A percentile compares a stretch with the other conserved stretches of the same genome.
Conservation (phyloP, 2,329 filamentous ascomycete species). For the Fusarium mundagurra region DNA sequence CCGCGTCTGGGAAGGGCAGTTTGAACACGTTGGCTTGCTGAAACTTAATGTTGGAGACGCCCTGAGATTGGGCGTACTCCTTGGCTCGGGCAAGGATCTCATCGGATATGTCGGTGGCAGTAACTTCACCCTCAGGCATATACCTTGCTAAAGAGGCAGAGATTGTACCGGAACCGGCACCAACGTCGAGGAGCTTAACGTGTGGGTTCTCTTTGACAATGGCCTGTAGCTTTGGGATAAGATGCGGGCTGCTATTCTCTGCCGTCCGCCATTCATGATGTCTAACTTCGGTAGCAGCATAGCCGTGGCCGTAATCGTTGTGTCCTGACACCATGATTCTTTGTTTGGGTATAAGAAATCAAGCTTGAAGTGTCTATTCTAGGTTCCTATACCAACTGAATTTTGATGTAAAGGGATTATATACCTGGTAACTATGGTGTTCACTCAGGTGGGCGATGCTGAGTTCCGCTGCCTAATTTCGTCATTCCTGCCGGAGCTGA, state of each 20-base stretch:
- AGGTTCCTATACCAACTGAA: not conserved
- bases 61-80: slow-evolving; percentile 33
- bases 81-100: slow-evolving; percentile 45
- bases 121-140: slow-evolving; percentile 51
- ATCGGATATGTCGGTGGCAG: slow-evolving; percentile 45
- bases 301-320: slow-evolving; percentile 44
- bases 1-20: slow-evolving; percentile 51
- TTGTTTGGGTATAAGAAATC: not conserved
- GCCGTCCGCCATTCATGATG: slow-evolving; percentile 54
- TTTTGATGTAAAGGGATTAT: not conserved
- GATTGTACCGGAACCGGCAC: slow-evolving; percentile 61
- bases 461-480: not conserved
- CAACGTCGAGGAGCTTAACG: slow-evolving; percentile 57
- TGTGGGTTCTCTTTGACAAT: slow-evolving; percentile 41
- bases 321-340: slow-evolving; percentile 35
- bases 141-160: slow-evolving; percentile 54
- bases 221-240: slow-evolving; percentile 52
- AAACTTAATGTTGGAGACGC: slow-evolving; percentile 42
- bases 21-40: slow-evolving; percentile 43
- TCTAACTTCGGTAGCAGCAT: slow-evolving; percentile 38
- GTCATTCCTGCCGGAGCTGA: slow-evolving; percentile 7
- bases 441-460: not conserved
- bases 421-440: not conserved
- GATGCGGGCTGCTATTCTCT: slow-evolving; percentile 54
- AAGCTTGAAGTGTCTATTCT: not conserved